Evolutionary conservation across 805 yeast species (phyloP), one percentile per base, ranked within the genome.

Genomic region (Candida nemodendra): DNA sequence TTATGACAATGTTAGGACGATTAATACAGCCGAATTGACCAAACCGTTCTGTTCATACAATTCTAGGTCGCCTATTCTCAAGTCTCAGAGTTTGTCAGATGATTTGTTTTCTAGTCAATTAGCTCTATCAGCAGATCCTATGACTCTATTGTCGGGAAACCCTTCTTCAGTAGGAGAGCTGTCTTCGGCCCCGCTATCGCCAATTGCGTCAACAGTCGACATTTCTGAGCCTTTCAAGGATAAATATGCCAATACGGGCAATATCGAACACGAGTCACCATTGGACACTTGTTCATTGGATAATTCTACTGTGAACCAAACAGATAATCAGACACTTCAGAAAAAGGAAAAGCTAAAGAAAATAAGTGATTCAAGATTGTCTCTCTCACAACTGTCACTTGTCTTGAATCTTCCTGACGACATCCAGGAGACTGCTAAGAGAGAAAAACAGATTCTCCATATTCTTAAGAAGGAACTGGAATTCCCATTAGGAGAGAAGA

Each of bases 401-500:
- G 75, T 78, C 3, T 53, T 81, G 29, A 66, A 72, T 12, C 58
- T 80, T 17, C 54, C 61, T n/a, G 65, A 72, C 6, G 64, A 74
- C 15, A 56, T 67, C n/a, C 66, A 70, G 23, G 79, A 81, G 49
- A 80, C 87, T 0, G 68, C 73, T 18, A 67, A 65, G 32, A 59
- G 83, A 14, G 88, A 81, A 50, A 61, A 67, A 24, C 68, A 68
- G 30, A 69, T 82, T 13, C 51, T 82, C 23, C 64, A 68, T 30
- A 68, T 80, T 27, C 72, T 81, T 44, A 72, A 69, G 29, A 66
- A 71, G 28, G 78, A 74, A 14, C 69, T 86, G 36, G 80, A 83
- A 4, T 87, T 85, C 60, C 79, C 81, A 19, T 58, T 88, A 19
- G 95, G 95, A 4, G 74, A 78, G 45, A 76, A 77, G 52, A 84